A percentile compares a stretch with the other conserved stretches of the same genome.
Conservation (phyloP, 768 basidiomycete genomes). For the Auricularia auricula-judae region DNA sequence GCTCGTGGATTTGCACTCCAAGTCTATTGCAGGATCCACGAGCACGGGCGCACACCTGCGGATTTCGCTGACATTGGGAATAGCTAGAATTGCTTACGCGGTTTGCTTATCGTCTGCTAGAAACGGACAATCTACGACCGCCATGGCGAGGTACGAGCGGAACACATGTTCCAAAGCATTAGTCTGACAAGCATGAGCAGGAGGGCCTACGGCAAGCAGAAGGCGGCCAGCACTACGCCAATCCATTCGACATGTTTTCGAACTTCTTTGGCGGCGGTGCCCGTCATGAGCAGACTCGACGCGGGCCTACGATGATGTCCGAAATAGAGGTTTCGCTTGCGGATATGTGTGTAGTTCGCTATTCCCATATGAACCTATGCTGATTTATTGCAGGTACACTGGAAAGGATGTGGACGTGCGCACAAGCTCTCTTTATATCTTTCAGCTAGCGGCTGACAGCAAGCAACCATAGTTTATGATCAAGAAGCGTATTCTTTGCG, state of each 20-base stretch:
- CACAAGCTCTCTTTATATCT: neutral
- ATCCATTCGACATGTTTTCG: conserved; percentile 92
- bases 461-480: conserved; percentile 65
- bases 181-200: conserved; percentile 21
- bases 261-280: conserved; percentile 83
- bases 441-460: neutral
- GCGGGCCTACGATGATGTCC: conserved; percentile 63
- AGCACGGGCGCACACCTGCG: no score
- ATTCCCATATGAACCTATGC: neutral
- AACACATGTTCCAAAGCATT: neutral
- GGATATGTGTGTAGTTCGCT: conserved; percentile 46
- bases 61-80: no score
- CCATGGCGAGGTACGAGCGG: conserved; percentile 61
- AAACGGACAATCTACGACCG: conserved; percentile 92
- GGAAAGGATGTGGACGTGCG: conserved; percentile 77
- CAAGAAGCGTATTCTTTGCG: conserved; percentile 85
- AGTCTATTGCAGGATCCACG: no score
- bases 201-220: conserved; percentile 90
- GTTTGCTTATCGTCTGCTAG: conserved; percentile 24
- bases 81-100: no score
- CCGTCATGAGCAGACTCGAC: conserved; percentile 50
- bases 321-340: conserved; percentile 80
- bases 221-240: conserved; percentile 42
- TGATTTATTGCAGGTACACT: conserved; percentile 43
- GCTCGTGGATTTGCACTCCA: no score